Evolutionary conservation across 2,329 filamentous ascomycete genomes (phyloP).

Genomic region (Aureobasidium sp.): DNA sequence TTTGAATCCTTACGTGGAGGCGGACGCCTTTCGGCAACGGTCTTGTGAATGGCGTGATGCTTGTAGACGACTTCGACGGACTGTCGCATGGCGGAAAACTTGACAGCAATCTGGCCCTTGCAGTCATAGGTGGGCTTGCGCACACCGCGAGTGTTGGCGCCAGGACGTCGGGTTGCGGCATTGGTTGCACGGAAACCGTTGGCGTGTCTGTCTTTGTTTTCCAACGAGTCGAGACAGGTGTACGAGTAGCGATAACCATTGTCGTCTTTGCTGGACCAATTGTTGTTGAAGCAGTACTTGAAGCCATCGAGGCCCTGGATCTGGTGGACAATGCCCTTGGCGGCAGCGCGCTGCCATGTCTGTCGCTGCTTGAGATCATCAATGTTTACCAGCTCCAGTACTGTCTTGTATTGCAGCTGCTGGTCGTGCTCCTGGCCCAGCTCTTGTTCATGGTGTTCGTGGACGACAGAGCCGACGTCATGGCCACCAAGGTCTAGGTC

Average conservation of each 20-base stretch:
- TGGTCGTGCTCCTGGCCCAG: neutral
- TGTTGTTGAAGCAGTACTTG: constrained; percentile 45
- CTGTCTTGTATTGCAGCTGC: neutral
- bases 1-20: constrained; percentile 26
- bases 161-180: constrained; percentile 17
- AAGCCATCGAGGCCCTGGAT: constrained; percentile 42
- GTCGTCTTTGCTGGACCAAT: constrained; percentile 40
- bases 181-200: constrained; percentile 31
- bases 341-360: constrained; percentile 41
- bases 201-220: constrained; percentile 44
- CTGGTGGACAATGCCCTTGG: constrained; percentile 38
- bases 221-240: constrained; percentile 45
- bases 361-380: constrained; percentile 35
- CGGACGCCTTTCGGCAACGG: constrained; percentile 39
- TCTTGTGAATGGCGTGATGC: constrained; percentile 41
- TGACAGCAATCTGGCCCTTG: constrained; percentile 41
- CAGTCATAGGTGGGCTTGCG: constrained; percentile 44
- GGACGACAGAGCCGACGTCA: neutral
- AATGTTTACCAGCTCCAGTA: constrained; percentile 21
- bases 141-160: constrained; percentile 12
- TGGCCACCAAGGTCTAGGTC: neutral
- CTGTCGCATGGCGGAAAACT: constrained; percentile 39
- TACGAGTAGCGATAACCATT: constrained; percentile 43
- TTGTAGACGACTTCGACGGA: constrained; percentile 41
- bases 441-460: neutral